These are phyloP conservation scores for Fusarium cicatricum DNA, from an alignment of 2,329 filamentous ascomycete species.

Conservation along the genomic window DNA sequence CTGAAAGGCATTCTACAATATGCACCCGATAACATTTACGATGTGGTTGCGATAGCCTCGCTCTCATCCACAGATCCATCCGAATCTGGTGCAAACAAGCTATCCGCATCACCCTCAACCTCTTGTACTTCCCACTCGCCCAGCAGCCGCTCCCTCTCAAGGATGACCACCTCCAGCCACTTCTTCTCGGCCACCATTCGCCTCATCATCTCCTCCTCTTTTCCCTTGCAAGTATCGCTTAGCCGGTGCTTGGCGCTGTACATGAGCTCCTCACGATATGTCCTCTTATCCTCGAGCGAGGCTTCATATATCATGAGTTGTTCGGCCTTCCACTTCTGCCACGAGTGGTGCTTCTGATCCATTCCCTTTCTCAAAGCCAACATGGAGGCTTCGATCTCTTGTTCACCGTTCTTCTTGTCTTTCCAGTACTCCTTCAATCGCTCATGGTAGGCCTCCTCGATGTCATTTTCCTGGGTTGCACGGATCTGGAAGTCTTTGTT, in stretches of 20 bases:
- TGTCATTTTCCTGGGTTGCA: conserved; percentile 50
- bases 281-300: conserved; percentile 50
- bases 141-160: conserved; percentile 55
- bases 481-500: conserved; percentile 53
- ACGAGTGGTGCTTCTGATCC: conserved; percentile 51
- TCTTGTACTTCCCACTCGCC: conserved; percentile 53
- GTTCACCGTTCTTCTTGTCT: conserved; percentile 45
- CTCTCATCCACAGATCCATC: conserved; percentile 15
- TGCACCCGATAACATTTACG: background rate
- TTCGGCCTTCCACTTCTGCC: conserved; percentile 52
- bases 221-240: conserved; percentile 41
- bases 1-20: background rate
- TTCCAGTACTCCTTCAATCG: conserved; percentile 52
- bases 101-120: conserved; percentile 52
- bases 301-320: conserved; percentile 50
- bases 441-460: conserved; percentile 55
- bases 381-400: conserved; percentile 47
- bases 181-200: conserved; percentile 54
- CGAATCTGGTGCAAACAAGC: conserved; percentile 40
- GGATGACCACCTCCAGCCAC: conserved; percentile 57
- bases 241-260: conserved; percentile 49
- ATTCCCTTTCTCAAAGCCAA: conserved; percentile 49
- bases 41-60: conserved; percentile 1
- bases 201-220: conserved; percentile 44
- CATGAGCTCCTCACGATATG: conserved; percentile 54